Conservation (phyloP, 352 stramenopile species). For the Globisporangium sylvaticum region DNA sequence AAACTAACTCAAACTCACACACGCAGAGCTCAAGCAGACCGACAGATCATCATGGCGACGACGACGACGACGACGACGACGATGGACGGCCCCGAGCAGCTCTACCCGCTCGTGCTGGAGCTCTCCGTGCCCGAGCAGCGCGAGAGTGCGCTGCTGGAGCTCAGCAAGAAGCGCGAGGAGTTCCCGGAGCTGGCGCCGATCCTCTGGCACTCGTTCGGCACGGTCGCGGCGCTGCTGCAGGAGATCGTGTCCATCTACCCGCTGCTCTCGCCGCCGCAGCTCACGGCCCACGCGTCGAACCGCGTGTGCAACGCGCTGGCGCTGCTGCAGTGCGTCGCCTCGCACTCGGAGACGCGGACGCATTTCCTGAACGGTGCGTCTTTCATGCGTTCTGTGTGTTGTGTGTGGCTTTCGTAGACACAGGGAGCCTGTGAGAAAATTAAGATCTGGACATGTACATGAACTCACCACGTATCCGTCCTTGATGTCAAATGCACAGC, state of each 20-base stretch:
- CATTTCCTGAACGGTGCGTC: conserved; percentile 93
- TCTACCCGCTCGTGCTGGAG: conserved; percentile 92
- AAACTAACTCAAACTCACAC: not conserved
- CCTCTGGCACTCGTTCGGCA: conserved; percentile 97
- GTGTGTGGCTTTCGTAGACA: not conserved
- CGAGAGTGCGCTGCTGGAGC: conserved; percentile 95
- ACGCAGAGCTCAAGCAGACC: not conserved
- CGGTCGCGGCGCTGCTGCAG: conserved; percentile 95
- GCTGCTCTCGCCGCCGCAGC: conserved; percentile 93
- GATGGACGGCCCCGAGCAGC: conserved; percentile 62
- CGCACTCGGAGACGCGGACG: conserved; percentile 94
- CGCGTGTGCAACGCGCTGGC: conserved; percentile 98
- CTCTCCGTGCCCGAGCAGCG: conserved; percentile 93
- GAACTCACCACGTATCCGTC: not conserved
- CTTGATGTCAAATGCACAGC: conserved; percentile 31
- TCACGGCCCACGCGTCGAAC: conserved; percentile 97
- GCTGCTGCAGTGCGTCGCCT: conserved; percentile 97
- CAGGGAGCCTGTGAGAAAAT: not conserved
- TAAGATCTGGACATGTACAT: not conserved
- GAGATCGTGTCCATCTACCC: conserved; percentile 99
- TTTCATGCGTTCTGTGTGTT: not conserved
- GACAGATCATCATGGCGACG: not conserved
- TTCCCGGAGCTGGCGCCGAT: conserved; percentile 97
- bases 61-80: conserved; percentile 15
- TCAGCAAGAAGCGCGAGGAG: conserved; percentile 98